Percentiles rank a stretch among this genome's conserved stretches.
phyloP scores from a whole-genome alignment of 164 flowering plant species.

The Stephania japonica region DNA sequence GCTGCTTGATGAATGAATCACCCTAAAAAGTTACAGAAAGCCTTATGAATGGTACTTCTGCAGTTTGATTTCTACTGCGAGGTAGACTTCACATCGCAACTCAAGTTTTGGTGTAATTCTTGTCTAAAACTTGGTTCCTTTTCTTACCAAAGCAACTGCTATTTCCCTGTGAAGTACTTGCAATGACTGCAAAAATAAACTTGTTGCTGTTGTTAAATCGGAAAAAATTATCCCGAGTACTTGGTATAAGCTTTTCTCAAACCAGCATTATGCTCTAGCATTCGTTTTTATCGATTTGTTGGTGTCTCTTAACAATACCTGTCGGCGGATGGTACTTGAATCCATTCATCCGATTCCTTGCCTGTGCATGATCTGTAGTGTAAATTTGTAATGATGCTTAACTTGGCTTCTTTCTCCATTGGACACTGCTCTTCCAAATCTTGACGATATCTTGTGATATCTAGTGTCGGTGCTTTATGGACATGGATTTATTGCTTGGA shows the following conservation, averaged over 20 bases:
- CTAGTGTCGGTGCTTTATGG: neutral
- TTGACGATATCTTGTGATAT: neutral
- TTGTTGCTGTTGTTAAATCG: neutral
- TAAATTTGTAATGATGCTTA: neutral
- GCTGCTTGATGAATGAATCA: slow-evolving; percentile 18
- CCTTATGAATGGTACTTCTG: slow-evolving; percentile 9
- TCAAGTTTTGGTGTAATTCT: neutral
- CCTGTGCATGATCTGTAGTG: neutral
- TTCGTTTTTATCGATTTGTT: neutral
- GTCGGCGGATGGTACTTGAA: neutral
- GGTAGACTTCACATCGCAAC: neutral
- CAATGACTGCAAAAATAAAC: neutral
- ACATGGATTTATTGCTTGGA: neutral
- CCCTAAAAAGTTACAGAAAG: neutral
- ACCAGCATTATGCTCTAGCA: neutral
- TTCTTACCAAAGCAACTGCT: neutral
- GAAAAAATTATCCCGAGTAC: neutral
- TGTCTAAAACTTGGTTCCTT: neutral
- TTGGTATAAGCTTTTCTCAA: neutral
- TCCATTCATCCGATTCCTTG: neutral
- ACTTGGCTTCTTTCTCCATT: neutral
- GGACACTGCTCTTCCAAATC: neutral
- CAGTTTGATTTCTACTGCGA: neutral
- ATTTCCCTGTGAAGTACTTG: neutral
- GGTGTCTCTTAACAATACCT: neutral